These are phyloP conservation scores for Teratosphaeria zuluensis DNA, from an alignment of 2,329 filamentous ascomycete species.

Conservation along the genomic window DNA sequence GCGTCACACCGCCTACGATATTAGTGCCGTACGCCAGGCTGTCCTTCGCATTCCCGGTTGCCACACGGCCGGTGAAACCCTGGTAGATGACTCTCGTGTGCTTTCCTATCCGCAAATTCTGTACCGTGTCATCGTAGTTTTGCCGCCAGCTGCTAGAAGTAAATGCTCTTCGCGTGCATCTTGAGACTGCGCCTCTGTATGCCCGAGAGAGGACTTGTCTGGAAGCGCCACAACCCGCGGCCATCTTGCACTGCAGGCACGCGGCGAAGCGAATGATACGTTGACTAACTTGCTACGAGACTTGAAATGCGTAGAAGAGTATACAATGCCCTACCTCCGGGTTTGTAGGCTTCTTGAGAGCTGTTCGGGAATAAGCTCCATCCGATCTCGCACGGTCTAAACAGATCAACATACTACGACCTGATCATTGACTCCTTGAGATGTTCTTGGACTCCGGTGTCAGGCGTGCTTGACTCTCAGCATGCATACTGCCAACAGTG, in stretches of 20 bases:
- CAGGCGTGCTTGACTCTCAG: no score
- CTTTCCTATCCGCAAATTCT: slow-evolving; percentile 56
- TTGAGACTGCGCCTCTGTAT: not conserved
- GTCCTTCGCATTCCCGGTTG: slow-evolving; percentile 67
- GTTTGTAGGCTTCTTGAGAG: not conserved
- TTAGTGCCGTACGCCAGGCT: slow-evolving; percentile 71
- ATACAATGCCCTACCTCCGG: not conserved
- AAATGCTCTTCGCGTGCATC: slow-evolving; percentile 12
- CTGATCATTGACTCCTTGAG: not conserved
- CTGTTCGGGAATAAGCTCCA: not conserved
- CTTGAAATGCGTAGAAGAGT: not conserved
- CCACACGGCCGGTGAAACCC: slow-evolving; percentile 59
- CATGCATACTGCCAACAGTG: no score
- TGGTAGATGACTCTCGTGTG: slow-evolving; percentile 61
- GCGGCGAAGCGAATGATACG: not conserved
- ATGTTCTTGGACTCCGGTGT: no score
- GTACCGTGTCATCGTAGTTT: slow-evolving; percentile 52
- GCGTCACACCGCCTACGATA: slow-evolving; percentile 69
- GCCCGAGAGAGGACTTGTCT: not conserved
- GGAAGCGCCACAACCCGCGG: not conserved
- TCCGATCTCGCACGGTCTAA: slow-evolving; percentile 1
- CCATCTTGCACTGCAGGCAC: not conserved
- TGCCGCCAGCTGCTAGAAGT: slow-evolving; percentile 21
- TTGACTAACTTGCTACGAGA: not conserved
- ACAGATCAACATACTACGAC: not conserved